Conservation (phyloP, 306 rosid genomes). For the Vigna nakashimae region DNA sequence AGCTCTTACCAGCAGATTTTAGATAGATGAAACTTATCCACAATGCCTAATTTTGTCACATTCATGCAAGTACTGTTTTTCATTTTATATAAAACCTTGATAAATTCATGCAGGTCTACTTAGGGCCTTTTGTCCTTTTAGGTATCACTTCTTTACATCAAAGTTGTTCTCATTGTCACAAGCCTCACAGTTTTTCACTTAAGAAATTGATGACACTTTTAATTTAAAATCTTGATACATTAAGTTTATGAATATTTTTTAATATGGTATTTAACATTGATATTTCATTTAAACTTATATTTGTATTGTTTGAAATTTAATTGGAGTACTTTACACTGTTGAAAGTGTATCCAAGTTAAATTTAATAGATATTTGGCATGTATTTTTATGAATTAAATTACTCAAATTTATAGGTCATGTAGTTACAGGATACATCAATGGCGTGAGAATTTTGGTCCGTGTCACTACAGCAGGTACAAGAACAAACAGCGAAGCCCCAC, state of each 20-base stretch:
- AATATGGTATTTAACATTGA: too few species aligned
- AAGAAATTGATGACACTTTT: too few species aligned
- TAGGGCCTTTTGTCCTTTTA: constrained; percentile 10
- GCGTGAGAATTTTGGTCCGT: constrained; percentile 17
- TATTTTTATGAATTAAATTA: too few species aligned
- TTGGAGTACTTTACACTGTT: too few species aligned
- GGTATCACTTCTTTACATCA: constrained; percentile 9
- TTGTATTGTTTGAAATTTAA: too few species aligned
- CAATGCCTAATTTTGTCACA: constrained; percentile 21
- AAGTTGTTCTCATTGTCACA: constrained; percentile 15
- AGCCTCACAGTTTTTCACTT: neutral
- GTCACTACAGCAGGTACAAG: constrained; percentile 20
- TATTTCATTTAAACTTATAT: too few species aligned
- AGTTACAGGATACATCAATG: constrained; percentile 8
- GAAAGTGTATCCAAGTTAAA: too few species aligned
- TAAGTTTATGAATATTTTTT: too few species aligned
- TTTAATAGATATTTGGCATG: too few species aligned
- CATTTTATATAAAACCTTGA: constrained; percentile 5
- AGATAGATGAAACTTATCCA: constrained; percentile 12
- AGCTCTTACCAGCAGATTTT: constrained; percentile 32
- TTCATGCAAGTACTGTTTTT: constrained; percentile 31
- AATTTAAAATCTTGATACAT: too few species aligned
- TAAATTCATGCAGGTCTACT: constrained; percentile 7
- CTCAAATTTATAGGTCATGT: too few species aligned
- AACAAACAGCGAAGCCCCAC: constrained; percentile 40